These are phyloP conservation scores for Cardamine occulta DNA, from an alignment of 345 rosid species.

Conservation along the genomic window DNA sequence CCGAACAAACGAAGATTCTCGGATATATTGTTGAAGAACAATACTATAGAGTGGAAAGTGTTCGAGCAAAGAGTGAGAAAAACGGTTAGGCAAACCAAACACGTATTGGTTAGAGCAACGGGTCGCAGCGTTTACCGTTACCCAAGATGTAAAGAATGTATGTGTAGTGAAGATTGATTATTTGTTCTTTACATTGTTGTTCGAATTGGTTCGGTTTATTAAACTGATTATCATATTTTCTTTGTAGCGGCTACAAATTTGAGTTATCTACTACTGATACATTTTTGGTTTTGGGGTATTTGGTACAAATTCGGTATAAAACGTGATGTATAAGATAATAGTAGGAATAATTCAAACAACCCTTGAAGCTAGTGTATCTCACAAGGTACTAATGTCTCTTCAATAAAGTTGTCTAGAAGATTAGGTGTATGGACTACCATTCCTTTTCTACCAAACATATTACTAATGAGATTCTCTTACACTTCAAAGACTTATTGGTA, in stretches of 20 bases:
- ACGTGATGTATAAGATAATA: not conserved
- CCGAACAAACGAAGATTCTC: conserved; percentile 87
- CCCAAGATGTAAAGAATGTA: conserved; percentile 86
- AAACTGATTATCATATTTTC: not conserved
- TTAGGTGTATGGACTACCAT: conserved; percentile 33
- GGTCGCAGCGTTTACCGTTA: conserved; percentile 87
- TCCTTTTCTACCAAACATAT: conserved; percentile 9
- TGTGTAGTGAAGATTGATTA: conserved; percentile 56
- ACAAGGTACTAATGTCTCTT: not conserved
- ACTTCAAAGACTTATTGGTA: conserved; percentile 34
- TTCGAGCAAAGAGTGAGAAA: conserved; percentile 93
- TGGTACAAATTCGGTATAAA: not conserved
- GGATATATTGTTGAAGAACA: conserved; percentile 69
- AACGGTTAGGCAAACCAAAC: conserved; percentile 91
- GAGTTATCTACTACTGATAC: not conserved
- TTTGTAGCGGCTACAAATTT: conserved; percentile 5
- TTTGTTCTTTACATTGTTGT: conserved; percentile 22
- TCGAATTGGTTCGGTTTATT: conserved; percentile 1
- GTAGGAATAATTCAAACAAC: not conserved
- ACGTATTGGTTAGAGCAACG: conserved; percentile 71
- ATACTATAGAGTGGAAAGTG: conserved; percentile 80
- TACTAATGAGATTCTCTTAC: not conserved
- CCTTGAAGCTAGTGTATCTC: not conserved
- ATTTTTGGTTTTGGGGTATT: not conserved
- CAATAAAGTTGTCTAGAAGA: conserved; percentile 18